Conservation (phyloP, 805 yeast genomes). For the Phaffomyces opuntiae region DNA sequence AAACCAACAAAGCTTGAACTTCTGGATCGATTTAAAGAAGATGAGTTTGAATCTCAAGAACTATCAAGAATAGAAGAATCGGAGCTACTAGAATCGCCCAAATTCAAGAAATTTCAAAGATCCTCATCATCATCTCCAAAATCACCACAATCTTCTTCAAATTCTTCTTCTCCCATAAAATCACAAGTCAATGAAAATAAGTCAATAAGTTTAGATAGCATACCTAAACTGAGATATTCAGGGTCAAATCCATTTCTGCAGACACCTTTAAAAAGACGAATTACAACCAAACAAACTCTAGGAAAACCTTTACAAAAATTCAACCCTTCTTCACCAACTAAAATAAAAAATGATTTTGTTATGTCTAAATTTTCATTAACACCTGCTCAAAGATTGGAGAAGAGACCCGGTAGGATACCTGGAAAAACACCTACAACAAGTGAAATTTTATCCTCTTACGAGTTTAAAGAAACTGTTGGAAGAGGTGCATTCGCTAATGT, state of each 20-base stretch:
- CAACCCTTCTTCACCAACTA: neutral
- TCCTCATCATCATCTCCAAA: constrained; percentile 18
- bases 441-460: constrained; percentile 33
- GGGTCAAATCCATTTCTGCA: constrained; percentile 10
- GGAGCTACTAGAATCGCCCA: constrained; percentile 22
- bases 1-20: constrained; percentile 13
- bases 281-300: constrained; percentile 12
- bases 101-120: constrained; percentile 20
- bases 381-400: constrained; percentile 47
- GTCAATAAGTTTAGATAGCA: constrained; percentile 9
- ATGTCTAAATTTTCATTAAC: constrained; percentile 25
- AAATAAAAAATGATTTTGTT: neutral
- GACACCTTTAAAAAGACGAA: constrained; percentile 19
- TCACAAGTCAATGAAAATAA: constrained; percentile 12
- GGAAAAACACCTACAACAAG: constrained; percentile 23
- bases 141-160: constrained; percentile 1
- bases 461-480: constrained; percentile 62
- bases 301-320: constrained; percentile 4
- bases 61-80: constrained; percentile 20
- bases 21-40: constrained; percentile 21
- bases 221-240: constrained; percentile 18
- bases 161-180: constrained; percentile 11
- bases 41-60: constrained; percentile 16
- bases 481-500: constrained; percentile 91
- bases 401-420: constrained; percentile 31